Conservation (phyloP, 2,329 filamentous ascomycete species). For the Aspergillus sp. region DNA sequence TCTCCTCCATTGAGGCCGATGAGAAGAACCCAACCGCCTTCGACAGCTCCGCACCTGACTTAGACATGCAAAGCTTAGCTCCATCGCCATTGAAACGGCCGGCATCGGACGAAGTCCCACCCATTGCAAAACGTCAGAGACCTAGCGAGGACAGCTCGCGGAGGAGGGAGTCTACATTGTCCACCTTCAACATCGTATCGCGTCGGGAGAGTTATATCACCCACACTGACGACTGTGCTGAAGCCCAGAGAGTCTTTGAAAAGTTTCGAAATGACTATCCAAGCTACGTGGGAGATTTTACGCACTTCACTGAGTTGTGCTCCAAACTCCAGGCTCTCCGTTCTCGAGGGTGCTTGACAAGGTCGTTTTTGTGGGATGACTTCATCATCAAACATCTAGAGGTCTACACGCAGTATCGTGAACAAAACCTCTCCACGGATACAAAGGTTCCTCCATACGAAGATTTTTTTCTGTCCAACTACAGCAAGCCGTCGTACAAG, state of each 20-base stretch:
- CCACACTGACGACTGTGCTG: conserved; percentile 15
- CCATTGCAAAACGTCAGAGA: conserved; percentile 14
- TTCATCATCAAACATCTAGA: conserved; percentile 42
- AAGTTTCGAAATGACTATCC: conserved; percentile 42
- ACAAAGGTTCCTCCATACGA: conserved; percentile 35
- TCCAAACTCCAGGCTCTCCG: conserved; percentile 33
- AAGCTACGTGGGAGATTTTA: conserved; percentile 36
- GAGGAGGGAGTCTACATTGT: not conserved
- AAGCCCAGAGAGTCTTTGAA: conserved; percentile 31
- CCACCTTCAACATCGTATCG: conserved; percentile 14
- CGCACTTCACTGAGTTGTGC: conserved; percentile 41
- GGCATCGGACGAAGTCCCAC: conserved; percentile 12
- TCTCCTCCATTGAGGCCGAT: conserved; percentile 12
- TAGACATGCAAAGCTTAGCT: conserved; percentile 4
- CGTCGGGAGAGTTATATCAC: conserved; percentile 23
- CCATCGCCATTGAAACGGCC: conserved; percentile 13
- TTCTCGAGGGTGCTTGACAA: conserved; percentile 27
- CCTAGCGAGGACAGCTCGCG: not conserved
- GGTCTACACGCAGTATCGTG: conserved; percentile 37
- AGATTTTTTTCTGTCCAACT: conserved; percentile 36
- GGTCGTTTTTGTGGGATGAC: conserved; percentile 47
- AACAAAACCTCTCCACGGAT: conserved; percentile 22
- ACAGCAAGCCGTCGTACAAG: conserved; percentile 32
- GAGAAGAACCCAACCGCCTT: conserved; percentile 3
- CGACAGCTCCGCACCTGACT: conserved; percentile 4